Percentiles rank a stretch among this genome's conserved stretches.
phyloP scores from a whole-genome alignment of 2,329 filamentous ascomycete species.

The Aspergillus uvarum region DNA sequence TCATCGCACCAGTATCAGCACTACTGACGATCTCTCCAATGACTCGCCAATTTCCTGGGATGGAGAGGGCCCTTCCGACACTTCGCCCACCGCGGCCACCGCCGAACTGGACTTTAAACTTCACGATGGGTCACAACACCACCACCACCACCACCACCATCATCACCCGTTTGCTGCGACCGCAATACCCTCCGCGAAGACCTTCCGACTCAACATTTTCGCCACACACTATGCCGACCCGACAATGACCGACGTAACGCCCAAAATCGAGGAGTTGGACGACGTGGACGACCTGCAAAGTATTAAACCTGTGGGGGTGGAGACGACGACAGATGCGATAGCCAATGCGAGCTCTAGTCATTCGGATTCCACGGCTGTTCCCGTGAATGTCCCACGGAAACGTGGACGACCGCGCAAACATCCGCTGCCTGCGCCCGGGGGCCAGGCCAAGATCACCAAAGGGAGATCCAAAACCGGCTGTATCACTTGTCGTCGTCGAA shows the following conservation, averaged over 20 bases:
- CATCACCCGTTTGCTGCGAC: constrained; percentile 16
- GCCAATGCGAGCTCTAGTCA: constrained; percentile 20
- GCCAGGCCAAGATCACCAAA: constrained; percentile 71
- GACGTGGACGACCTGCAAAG: constrained; percentile 40
- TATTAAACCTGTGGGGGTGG: constrained; percentile 33
- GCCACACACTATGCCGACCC: constrained; percentile 20
- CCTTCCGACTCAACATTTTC: constrained; percentile 27
- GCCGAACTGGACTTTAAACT: constrained; percentile 24
- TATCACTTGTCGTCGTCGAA: constrained; percentile 59
- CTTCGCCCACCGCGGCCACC: constrained; percentile 20
- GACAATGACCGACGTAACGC: constrained; percentile 42
- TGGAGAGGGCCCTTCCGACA: constrained; percentile 22
- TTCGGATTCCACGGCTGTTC: constrained; percentile 28
- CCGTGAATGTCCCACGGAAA: constrained; percentile 53
- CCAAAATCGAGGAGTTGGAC: constrained; percentile 57
- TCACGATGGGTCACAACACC: constrained; percentile 11
- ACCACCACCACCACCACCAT: constrained; percentile 9
- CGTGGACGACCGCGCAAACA: constrained; percentile 82
- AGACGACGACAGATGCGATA: constrained; percentile 20
- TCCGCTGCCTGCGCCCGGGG: constrained; percentile 60
- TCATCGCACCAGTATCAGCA: constrained; percentile 33
- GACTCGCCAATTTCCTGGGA: constrained; percentile 33
- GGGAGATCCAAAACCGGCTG: constrained; percentile 62
- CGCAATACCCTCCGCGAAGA: constrained; percentile 22
- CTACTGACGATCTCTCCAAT: constrained; percentile 36